Percentiles rank a stretch among this genome's conserved stretches.
Conservation (phyloP, 1,284 basidiomycete species). For the Leccinum insolens region DNA sequence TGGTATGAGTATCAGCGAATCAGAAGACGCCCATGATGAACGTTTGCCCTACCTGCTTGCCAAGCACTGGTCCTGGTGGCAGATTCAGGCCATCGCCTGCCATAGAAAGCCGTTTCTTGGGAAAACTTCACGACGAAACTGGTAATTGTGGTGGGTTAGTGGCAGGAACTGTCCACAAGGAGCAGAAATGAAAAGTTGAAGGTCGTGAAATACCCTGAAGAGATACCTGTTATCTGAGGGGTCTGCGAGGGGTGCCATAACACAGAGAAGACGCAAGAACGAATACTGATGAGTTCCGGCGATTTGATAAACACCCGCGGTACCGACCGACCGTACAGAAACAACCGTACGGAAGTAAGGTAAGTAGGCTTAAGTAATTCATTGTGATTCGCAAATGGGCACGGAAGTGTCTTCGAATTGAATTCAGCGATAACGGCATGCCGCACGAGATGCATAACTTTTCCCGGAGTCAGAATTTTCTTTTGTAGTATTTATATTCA, state of each 20-base stretch:
- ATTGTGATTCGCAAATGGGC: too few relatives aligned
- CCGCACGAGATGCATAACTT: too few relatives aligned
- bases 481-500: too few relatives aligned
- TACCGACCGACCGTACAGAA: too few relatives aligned
- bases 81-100: not conserved
- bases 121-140: not conserved
- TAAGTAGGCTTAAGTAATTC: too few relatives aligned
- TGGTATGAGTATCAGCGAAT: not conserved
- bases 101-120: not conserved
- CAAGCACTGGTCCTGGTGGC: not conserved
- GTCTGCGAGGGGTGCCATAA: conserved; percentile 1
- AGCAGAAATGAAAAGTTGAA: not conserved
- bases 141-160: not conserved
- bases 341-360: too few relatives aligned
- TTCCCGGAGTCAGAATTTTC: too few relatives aligned
- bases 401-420: too few relatives aligned
- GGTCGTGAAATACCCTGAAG: not conserved
- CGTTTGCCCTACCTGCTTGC: not conserved
- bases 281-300: not conserved
- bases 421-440: too few relatives aligned
- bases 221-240: not conserved
- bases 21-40: not conserved
- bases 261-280: not conserved
- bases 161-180: not conserved
- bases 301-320: not conserved